These are phyloP conservation scores for Lipomyces yamadae DNA, from an alignment of 805 yeast species.

Conservation along the genomic window DNA sequence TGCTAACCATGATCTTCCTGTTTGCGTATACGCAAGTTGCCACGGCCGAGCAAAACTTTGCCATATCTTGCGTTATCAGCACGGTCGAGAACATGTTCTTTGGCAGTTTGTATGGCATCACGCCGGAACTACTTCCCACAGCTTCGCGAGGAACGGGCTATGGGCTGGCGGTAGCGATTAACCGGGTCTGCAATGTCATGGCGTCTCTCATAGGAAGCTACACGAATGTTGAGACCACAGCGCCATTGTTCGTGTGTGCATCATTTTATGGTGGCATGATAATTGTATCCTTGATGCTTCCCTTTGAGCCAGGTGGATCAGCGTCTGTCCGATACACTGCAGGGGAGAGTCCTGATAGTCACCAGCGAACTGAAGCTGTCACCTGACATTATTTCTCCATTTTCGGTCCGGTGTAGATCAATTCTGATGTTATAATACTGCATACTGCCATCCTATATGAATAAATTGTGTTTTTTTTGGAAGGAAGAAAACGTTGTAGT, in stretches of 20 bases:
- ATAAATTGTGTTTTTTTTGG: too few relatives aligned
- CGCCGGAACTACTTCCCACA: constrained; percentile 55
- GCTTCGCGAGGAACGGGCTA: constrained; percentile 51
- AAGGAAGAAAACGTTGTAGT: too few relatives aligned
- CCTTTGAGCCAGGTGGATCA: constrained; percentile 53
- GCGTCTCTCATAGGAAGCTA: constrained; percentile 56
- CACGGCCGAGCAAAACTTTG: constrained; percentile 59
- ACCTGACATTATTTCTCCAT: too few relatives aligned
- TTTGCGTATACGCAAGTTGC: constrained; percentile 68
- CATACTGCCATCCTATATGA: too few relatives aligned
- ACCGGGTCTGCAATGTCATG: constrained; percentile 53
- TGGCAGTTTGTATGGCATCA: constrained; percentile 56
- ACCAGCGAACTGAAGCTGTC: too few relatives aligned
- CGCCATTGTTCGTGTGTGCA: constrained; percentile 56
- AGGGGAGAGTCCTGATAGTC: too few relatives aligned
- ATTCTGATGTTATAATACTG: too few relatives aligned
- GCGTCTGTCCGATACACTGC: neutral
- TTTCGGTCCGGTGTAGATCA: too few relatives aligned
- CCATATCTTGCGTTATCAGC: constrained; percentile 47
- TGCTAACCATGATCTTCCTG: constrained; percentile 60
- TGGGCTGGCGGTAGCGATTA: constrained; percentile 56
- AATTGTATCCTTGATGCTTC: constrained; percentile 52
- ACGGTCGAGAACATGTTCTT: constrained; percentile 42
- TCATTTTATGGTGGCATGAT: constrained; percentile 54
- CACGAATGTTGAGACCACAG: constrained; percentile 54